These are phyloP conservation scores for Flammula alnicola DNA, from an alignment of 1,284 basidiomycete species.

Conservation along the genomic window DNA sequence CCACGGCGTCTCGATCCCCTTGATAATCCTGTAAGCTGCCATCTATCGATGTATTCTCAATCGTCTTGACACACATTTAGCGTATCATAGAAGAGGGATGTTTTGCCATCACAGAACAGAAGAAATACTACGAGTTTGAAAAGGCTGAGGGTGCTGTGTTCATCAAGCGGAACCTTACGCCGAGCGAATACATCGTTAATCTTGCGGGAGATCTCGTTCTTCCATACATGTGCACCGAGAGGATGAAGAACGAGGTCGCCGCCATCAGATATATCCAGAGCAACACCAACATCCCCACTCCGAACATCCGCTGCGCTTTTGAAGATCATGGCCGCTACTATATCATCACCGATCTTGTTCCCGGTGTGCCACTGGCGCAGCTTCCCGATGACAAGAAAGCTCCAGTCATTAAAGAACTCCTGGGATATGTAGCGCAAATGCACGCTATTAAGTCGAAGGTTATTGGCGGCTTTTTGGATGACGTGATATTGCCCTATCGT, in stretches of 20 bases:
- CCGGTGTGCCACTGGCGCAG: not conserved
- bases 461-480: not conserved
- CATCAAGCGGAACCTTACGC: slow-evolving; percentile 5
- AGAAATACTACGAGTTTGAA: slow-evolving; percentile 6
- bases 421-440: slow-evolving; percentile 2
- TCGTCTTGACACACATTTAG: not conserved
- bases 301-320: slow-evolving; percentile 2
- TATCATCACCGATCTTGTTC: not conserved
- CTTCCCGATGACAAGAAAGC: slow-evolving; percentile 3
- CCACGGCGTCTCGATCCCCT: not conserved
- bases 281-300: not conserved
- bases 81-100: not conserved
- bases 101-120: not conserved
- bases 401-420: not conserved
- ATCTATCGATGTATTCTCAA: not conserved
- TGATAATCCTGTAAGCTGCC: slow-evolving; percentile 3
- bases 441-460: not conserved
- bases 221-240: not conserved
- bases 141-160: not conserved
- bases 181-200: not conserved
- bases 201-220: not conserved
- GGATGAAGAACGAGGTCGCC: not conserved
- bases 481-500: not conserved
- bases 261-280: not conserved
- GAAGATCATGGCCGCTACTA: slow-evolving; percentile 2